Base-by-base conservation (phyloP, 139 green algal species). In the Chlorella sorokiniana region DNA sequence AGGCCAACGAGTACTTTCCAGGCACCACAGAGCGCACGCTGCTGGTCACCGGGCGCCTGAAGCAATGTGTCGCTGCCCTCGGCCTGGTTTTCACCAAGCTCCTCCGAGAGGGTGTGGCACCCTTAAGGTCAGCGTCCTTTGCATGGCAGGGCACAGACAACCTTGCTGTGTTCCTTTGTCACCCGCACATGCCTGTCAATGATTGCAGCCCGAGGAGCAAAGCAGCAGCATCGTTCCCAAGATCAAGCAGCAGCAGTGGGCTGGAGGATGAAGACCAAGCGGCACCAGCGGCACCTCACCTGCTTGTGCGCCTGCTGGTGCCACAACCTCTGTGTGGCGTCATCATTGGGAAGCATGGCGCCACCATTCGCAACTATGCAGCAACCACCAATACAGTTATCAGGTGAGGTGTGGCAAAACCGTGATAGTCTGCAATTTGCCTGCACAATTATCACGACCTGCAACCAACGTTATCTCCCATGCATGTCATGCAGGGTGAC, bases 281-380 rank as follows among this genome's bases (percentile, higher is more conserved):
- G 27, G 74, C 48, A 27, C 31, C 54, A 18, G 37, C 33, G 31
- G 29, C 77, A 35, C 40, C 62, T 67, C 64, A 70, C n/a, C 63
- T 79, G 62, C 69, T 91, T 44, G 33, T 95, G 18, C 85, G 88
- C 7, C 75, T 97, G 33, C 82, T 97, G 37, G 90, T 97, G 40
- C 94, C 94, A 3, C 86, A 94, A 68, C 65, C 74, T 14, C 81
- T 94, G 31, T 97, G 94, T 69, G 94, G 94, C 6, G 87, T 86
- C 35, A 90, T 97, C 79, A 95, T 97, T 63, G 94, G 94, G 37
- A 93, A 93, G 78, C 86, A 84, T 25, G 94, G 94, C 20, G 83
- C 88, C 29, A 97, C 92, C 56, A 95, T 97, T 63, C 85, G 88
- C 25, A 52, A 54, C 37, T 95, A 93, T 63, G 81, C 89, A 8